These are phyloP conservation scores for Claviceps fusiformis DNA, from an alignment of 2,329 filamentous ascomycete species.

Conservation along the genomic window DNA sequence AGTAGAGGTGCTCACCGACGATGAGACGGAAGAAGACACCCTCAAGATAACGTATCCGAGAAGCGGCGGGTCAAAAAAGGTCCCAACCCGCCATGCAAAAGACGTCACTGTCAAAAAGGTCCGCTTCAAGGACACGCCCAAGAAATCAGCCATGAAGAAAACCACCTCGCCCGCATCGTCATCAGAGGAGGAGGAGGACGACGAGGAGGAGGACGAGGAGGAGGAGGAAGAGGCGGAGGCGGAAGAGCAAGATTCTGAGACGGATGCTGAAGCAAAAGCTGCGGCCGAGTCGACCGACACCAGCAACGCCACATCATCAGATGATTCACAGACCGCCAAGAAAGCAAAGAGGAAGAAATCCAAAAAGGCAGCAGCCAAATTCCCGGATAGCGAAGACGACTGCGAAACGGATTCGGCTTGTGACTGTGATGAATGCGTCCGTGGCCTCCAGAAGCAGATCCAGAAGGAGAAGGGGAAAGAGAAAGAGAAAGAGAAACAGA, in stretches of 20 bases:
- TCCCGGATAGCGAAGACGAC: conserved; percentile 15
- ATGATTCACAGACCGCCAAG: conserved; percentile 6
- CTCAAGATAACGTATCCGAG: conserved; percentile 36
- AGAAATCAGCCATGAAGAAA: conserved; percentile 26
- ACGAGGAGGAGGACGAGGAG: too few species aligned
- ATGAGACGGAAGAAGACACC: conserved; percentile 35
- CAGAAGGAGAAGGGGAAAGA: neutral
- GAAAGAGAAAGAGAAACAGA: conserved; percentile 1
- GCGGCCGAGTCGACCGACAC: conserved; percentile 11
- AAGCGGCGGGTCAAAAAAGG: conserved; percentile 10
- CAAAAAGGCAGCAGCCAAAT: conserved; percentile 6
- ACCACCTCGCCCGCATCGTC: conserved; percentile 8
- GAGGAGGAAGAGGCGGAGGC: too few species aligned
- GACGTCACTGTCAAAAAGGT: conserved; percentile 25
- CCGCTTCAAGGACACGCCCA: conserved; percentile 23
- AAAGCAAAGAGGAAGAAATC: conserved; percentile 10
- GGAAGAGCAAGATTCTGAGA: conserved; percentile 7
- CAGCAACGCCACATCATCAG: conserved; percentile 8
- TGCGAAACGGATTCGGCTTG: conserved; percentile 22
- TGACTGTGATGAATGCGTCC: conserved; percentile 14
- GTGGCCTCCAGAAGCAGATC: conserved; percentile 5
- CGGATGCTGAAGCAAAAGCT: conserved; percentile 10
- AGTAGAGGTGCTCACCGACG: conserved; percentile 34
- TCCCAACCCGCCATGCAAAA: neutral
- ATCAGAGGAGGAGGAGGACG: neutral